Percentiles rank a stretch among this genome's conserved stretches.
These are phyloP conservation scores for Botryotinia convoluta DNA, from an alignment of 2,329 filamentous ascomycete species.

Conservation along the genomic window DNA sequence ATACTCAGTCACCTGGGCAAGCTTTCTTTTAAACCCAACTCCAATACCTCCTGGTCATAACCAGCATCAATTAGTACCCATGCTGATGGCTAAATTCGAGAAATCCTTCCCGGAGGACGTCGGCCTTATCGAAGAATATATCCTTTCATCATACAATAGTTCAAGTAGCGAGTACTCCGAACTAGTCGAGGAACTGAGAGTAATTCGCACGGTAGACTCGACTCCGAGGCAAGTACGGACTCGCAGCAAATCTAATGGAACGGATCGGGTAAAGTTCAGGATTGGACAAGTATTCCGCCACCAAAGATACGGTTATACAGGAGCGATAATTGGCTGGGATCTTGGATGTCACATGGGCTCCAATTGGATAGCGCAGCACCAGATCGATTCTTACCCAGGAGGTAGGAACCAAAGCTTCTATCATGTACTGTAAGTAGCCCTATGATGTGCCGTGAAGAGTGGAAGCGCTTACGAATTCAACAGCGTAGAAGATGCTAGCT, in stretches of 20 bases:
- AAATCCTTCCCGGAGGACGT: slow-evolving; percentile 41
- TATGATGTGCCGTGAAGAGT: slow-evolving; percentile 12
- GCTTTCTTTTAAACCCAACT: slow-evolving; percentile 37
- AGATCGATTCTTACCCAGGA: slow-evolving; percentile 57
- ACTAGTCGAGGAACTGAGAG: slow-evolving; percentile 52
- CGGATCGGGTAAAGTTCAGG: slow-evolving; percentile 56
- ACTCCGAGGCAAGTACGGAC: slow-evolving; percentile 49
- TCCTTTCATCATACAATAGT: slow-evolving; percentile 37
- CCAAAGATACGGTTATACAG: slow-evolving; percentile 73
- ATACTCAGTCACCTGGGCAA: slow-evolving; percentile 42
- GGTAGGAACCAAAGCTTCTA: slow-evolving; percentile 74
- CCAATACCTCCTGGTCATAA: slow-evolving; percentile 28
- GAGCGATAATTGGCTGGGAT: slow-evolving; percentile 83
- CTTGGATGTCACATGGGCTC: slow-evolving; percentile 53
- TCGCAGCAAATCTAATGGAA: slow-evolving; percentile 28
- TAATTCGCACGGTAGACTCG: slow-evolving; percentile 55
- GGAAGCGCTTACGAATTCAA: slow-evolving; percentile 33
- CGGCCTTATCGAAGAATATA: slow-evolving; percentile 40
- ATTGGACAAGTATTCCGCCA: slow-evolving; percentile 86
- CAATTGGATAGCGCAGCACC: slow-evolving; percentile 62
- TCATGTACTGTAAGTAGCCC: slow-evolving; percentile 71
- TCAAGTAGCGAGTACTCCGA: slow-evolving; percentile 37
- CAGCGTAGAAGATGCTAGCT: slow-evolving; percentile 64
- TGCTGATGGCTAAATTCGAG: slow-evolving; percentile 40
- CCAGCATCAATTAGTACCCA: slow-evolving; percentile 38